Evolutionary conservation across 108 stramenopile species (phyloP), one percentile per base, ranked within the genome.

Genomic region (Cyclotella sp.): DNA sequence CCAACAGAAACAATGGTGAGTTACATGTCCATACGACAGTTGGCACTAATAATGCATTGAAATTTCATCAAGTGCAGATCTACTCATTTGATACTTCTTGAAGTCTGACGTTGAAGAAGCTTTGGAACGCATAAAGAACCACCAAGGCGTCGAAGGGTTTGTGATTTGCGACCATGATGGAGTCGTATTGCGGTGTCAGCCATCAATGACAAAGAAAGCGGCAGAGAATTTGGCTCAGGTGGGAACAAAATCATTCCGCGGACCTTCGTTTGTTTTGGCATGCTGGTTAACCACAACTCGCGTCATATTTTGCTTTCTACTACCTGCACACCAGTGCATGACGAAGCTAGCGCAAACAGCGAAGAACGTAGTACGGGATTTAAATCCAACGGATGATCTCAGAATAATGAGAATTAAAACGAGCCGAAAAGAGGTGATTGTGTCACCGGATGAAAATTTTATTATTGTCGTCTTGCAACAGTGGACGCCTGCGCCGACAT

Each of bases 331-430:
- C 15, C 51, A 86, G 79, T 65, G 60, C 34, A 88, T 91, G 82
- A 74, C 70, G 45, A 75, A 77, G 53, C 84, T 93, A 19, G 84
- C 82, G 26, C 46, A 55, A 51, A 74, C 67, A 61, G 85, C 87
- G 7, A 78, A 72, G 34, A 61, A 87, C 55, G 88, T 87, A 19
- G 86, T 87, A 18, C 61, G 93, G 54, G 93, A 93, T 78, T 76
- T 93, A 12, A 87, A 92, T 68, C 93, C 93, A 0, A 87, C 85
- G 46, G 90, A 91, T 58, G 90, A 93, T 68, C 79, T 93, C 27
- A 78, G 77, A 59, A 89, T 90, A 68, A 51, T 93, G 43, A 76
- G 93, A 16, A 89, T 93, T 27, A 84, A 89, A 55, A 88, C 91
- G 3, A 78, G 79, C 63, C 66, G 78, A 27, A 89, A 91, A 55